Base-by-base conservation (phyloP, 2,329 filamentous ascomycete species). In the Colletotrichum truncatum region DNA sequence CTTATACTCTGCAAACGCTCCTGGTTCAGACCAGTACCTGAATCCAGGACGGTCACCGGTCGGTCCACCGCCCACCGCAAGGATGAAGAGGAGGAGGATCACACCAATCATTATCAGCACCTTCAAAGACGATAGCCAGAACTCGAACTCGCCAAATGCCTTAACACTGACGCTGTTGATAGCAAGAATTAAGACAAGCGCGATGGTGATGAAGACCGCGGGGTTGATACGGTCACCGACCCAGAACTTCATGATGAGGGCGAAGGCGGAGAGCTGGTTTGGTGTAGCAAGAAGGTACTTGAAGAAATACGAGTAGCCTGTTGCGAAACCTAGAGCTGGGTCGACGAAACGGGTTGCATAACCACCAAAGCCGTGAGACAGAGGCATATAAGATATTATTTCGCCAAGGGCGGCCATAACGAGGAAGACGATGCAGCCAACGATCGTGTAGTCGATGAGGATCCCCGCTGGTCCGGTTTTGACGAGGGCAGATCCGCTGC, bases 291-390 rank as follows among this genome's bases (percentile, higher is more conserved):
- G 32, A 14, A 60, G 38, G 10, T 56, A 65, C 23, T 66, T 66
- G 45, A 55, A 61, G 41, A 61, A 60, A 43, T 66, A 66, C 28
- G 30, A 45, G 30, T 64, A 65, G 23, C 55, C 61, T 5, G 55
- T 67, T 5, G 65, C 54, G 46, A 63, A 63, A 2, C 59, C 59
- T 5, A 63, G 59, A 7, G 59, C 59, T 18, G 59, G 59, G 71
- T 91, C 88, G 69, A 85, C 85, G 76, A 89, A 91, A 54, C 89
- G 83, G 43, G 84, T 81, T 21, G 88, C 88, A 68, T 90, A 91
- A 49, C 87, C 87, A 45, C 87, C 86, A 73, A 91, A 91, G 65
- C 87, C 72, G 25, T 74, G 72, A n/a, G 71, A 70, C 36, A 73
- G 64, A 0, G 74, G 74, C n/a, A 75, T 56, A 9, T 70, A 73